phyloP scores from a whole-genome alignment of 768 basidiomycete genomes.

The Boletus speciosus region DNA sequence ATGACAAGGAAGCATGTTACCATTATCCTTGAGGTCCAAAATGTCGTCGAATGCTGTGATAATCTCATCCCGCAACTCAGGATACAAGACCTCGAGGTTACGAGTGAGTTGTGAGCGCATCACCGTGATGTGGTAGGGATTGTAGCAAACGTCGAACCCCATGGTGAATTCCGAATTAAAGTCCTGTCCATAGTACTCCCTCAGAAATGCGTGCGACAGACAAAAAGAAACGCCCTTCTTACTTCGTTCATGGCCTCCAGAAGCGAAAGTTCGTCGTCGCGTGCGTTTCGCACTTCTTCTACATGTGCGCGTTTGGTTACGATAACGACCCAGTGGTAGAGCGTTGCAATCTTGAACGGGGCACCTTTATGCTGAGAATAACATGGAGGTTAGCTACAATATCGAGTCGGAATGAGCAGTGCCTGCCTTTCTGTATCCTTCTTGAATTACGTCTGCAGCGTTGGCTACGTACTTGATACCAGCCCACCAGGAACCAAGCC shows the following conservation, averaged over 20 bases:
- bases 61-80: constrained; percentile 45
- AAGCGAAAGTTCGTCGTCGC: constrained; percentile 38
- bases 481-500: constrained; percentile 27
- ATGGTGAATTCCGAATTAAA: constrained; percentile 38
- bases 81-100: constrained; percentile 36
- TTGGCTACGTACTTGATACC: constrained; percentile 16
- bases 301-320: constrained; percentile 28
- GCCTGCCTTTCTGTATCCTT: constrained; percentile 31
- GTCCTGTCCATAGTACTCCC: constrained; percentile 22
- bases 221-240: neutral
- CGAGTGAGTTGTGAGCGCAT: constrained; percentile 33
- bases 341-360: constrained; percentile 30
- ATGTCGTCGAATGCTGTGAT: constrained; percentile 35
- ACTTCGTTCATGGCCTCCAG: constrained; percentile 34
- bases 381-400: neutral
- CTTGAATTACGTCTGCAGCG: constrained; percentile 22
- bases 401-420: neutral
- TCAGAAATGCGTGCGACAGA: neutral
- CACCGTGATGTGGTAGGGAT: constrained; percentile 28
- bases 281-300: constrained; percentile 39
- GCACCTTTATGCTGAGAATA: constrained; percentile 21
- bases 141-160: constrained; percentile 24
- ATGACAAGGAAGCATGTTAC: neutral
- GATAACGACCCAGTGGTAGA: constrained; percentile 38
- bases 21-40: constrained; percentile 22